Evolutionary conservation across 164 flowering plant genomes (phyloP).

Genomic region (Cinnamomum micranthum): DNA sequence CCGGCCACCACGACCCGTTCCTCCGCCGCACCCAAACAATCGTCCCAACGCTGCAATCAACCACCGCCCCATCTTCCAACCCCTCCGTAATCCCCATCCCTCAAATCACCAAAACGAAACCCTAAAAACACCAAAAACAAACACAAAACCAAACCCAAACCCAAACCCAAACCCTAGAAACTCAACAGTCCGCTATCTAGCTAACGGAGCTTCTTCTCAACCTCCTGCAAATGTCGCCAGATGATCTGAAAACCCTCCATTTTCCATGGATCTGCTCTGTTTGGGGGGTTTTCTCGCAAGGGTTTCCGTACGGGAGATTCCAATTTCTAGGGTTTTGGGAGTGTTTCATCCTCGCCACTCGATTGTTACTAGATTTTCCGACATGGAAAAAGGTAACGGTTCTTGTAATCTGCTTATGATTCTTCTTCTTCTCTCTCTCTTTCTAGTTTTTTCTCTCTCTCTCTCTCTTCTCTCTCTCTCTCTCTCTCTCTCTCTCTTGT

Average conservation of each 20-base stretch:
- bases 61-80: constrained; percentile 20
- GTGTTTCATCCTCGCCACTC: background rate
- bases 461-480: too few relatives aligned
- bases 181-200: background rate
- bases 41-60: constrained; percentile 57
- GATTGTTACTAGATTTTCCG: background rate
- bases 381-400: background rate
- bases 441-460: background rate
- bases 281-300: background rate
- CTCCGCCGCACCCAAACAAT: constrained; percentile 95
- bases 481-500: background rate
- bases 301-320: constrained; percentile 1
- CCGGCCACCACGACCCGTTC: constrained; percentile 99
- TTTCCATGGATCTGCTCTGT: constrained; percentile 1
- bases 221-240: constrained; percentile 8
- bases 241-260: background rate
- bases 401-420: background rate
- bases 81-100: constrained; percentile 46
- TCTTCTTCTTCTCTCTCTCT: background rate
- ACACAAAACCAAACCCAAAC: background rate
- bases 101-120: background rate
- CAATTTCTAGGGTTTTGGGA: constrained; percentile 11
- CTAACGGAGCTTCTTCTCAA: background rate
- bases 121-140: background rate
- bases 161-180: constrained; percentile 2